phyloP scores from a whole-genome alignment of 2,329 filamentous ascomycete genomes.

The Penicillium digitatum region DNA sequence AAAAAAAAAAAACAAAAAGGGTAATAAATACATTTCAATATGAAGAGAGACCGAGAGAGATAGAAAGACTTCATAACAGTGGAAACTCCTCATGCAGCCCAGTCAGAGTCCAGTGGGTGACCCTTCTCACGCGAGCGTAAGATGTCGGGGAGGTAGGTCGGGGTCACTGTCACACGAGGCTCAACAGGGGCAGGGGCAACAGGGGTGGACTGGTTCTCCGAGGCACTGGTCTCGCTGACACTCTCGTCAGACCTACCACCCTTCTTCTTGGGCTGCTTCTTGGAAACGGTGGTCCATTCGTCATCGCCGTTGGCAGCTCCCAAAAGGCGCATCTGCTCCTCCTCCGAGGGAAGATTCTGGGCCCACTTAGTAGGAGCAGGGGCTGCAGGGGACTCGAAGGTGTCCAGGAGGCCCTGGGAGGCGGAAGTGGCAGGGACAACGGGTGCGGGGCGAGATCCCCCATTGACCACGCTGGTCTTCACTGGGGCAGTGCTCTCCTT shows the following conservation, averaged over 20 bases:
- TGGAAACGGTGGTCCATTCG: constrained; percentile 60
- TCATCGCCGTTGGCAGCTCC: constrained; percentile 47
- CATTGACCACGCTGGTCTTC: constrained; percentile 12
- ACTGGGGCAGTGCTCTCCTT: constrained; percentile 27
- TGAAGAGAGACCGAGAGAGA: constrained; percentile 9
- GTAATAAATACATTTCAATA: constrained; percentile 35
- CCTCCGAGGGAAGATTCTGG: constrained; percentile 54
- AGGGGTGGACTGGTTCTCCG: constrained; percentile 31
- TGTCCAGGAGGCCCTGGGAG: constrained; percentile 40
- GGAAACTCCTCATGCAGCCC: constrained; percentile 34
- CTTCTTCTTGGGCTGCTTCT: constrained; percentile 55
- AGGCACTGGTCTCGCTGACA: constrained; percentile 44
- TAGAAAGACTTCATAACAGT: constrained; percentile 4
- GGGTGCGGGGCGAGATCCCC: constrained; percentile 23
- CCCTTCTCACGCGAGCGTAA: constrained; percentile 35
- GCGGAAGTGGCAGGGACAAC: constrained; percentile 13
- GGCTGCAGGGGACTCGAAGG: constrained; percentile 35
- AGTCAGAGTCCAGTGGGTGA: constrained; percentile 46
- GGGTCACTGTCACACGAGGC: constrained; percentile 36
- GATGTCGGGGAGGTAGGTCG: constrained; percentile 34
- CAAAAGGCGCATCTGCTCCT: constrained; percentile 56
- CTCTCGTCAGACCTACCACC: constrained; percentile 41
- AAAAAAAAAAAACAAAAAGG: constrained; percentile 24
- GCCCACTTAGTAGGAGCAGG: constrained; percentile 41
- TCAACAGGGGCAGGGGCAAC: constrained; percentile 26